phyloP scores from a whole-genome alignment of 2,329 filamentous ascomycete genomes.

The Orbilia brochopaga region DNA sequence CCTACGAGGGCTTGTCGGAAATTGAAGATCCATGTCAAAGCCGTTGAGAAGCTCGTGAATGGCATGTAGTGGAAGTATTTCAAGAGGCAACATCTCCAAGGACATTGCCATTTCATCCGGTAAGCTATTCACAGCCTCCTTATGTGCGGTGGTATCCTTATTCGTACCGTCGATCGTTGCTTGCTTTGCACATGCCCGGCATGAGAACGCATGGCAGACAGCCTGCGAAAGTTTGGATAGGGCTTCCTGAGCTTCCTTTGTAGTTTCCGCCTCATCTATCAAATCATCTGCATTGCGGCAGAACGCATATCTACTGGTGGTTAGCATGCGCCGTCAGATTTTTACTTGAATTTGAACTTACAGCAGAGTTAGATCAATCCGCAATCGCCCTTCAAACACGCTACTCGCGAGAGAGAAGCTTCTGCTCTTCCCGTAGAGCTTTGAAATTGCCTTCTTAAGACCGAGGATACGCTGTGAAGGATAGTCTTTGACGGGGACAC shows the following conservation, averaged over 20 bases:
- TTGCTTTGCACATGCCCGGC: constrained; percentile 2
- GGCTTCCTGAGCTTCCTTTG: constrained; percentile 61
- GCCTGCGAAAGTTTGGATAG: constrained; percentile 22
- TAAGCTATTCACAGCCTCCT: constrained; percentile 52
- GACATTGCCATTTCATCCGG: constrained; percentile 52
- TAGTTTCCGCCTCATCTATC: constrained; percentile 68
- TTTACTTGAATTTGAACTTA: constrained; percentile 56
- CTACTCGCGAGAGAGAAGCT: constrained; percentile 76
- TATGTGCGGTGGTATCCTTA: neutral
- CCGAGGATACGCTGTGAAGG: constrained; percentile 23
- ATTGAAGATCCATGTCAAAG: constrained; percentile 71
- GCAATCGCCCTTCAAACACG: constrained; percentile 70
- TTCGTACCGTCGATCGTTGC: neutral
- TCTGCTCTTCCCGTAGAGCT: constrained; percentile 70
- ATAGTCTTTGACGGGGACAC: constrained; percentile 24
- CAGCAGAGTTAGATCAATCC: constrained; percentile 71
- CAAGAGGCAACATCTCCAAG: constrained; percentile 66
- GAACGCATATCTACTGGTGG: constrained; percentile 68
- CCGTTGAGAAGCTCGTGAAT: constrained; percentile 70
- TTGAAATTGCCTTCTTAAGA: constrained; percentile 63
- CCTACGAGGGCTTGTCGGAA: constrained; percentile 56
- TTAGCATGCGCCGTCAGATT: neutral
- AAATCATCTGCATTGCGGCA: constrained; percentile 76
- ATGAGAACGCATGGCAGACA: constrained; percentile 16
- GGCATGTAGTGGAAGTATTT: constrained; percentile 65